Conservation (phyloP, 202 grass and related monocot genomes). For the Setaria viridis region DNA sequence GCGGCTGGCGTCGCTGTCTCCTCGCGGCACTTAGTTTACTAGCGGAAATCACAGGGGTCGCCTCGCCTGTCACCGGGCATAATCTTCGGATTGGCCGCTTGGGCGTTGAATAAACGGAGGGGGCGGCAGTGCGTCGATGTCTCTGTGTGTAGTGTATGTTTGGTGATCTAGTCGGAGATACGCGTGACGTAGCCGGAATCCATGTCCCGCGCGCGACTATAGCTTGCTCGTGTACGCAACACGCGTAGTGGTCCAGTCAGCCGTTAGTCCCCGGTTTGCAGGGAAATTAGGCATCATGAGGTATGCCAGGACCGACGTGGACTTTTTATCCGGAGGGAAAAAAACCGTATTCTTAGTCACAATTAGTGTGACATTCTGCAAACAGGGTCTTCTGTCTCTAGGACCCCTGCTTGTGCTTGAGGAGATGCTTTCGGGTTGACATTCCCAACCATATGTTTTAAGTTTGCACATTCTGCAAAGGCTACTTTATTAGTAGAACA, state of each 20-base stretch:
- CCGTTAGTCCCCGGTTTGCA: constrained; percentile 8
- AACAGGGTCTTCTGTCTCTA: neutral
- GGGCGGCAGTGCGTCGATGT: neutral
- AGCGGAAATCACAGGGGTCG: neutral
- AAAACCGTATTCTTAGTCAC: too few relatives aligned
- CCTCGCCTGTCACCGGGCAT: neutral
- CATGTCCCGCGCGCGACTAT: constrained; percentile 9
- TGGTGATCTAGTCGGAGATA: constrained; percentile 25
- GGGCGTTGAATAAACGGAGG: neutral
- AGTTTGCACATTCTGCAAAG: neutral
- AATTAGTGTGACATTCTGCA: neutral
- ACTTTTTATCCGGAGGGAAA: neutral
- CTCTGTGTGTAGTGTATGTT: neutral
- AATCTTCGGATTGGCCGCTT: neutral
- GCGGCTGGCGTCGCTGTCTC: constrained; percentile 32
- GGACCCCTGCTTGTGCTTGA: neutral
- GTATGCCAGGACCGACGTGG: neutral
- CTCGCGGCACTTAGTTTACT: constrained; percentile 18
- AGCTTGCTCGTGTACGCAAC: neutral
- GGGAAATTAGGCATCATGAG: neutral
- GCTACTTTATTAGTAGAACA: neutral
- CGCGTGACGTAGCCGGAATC: constrained; percentile 41
- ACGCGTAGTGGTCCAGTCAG: neutral
- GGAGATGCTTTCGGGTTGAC: neutral
- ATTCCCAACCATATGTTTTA: neutral